These are phyloP conservation scores for Blastomyces parvus DNA, from an alignment of 2,329 filamentous ascomycete species.

Conservation along the genomic window DNA sequence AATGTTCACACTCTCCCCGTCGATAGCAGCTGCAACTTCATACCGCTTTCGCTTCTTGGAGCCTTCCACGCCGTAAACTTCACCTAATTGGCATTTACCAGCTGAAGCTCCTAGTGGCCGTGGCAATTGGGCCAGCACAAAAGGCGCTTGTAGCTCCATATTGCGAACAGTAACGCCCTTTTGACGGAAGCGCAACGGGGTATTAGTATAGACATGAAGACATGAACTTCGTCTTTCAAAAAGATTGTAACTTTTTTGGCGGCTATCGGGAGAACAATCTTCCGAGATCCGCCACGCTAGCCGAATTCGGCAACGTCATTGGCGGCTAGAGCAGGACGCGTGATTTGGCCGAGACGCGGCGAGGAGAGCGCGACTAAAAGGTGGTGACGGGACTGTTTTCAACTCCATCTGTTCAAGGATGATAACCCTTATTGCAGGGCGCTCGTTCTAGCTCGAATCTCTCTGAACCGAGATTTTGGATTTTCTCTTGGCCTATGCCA, in stretches of 20 bases:
- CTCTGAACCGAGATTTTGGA: neutral
- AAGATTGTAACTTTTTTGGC: conserved; percentile 1
- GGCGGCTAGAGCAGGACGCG: neutral
- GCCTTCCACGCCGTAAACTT: conserved; percentile 46
- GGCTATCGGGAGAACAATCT: neutral
- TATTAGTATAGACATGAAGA: neutral
- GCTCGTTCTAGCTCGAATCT: neutral
- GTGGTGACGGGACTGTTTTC: neutral
- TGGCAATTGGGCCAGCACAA: conserved; percentile 39
- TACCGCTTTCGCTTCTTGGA: conserved; percentile 53
- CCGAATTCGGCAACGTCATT: conserved; percentile 7
- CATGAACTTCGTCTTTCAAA: neutral
- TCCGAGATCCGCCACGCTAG: conserved; percentile 2
- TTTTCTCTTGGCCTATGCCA: neutral
- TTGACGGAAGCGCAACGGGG: neutral
- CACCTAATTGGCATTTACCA: conserved; percentile 34
- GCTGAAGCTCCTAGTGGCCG: conserved; percentile 33
- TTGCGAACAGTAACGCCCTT: conserved; percentile 9
- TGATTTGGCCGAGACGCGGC: conserved; percentile 2
- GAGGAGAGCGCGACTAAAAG: neutral
- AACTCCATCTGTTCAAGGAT: neutral
- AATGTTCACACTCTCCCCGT: conserved; percentile 53
- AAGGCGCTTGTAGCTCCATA: conserved; percentile 39
- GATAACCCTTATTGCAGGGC: neutral
- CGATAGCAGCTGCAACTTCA: conserved; percentile 50